A percentile compares a stretch with the other conserved stretches of the same genome.
phyloP scores from a whole-genome alignment of 352 stramenopile species.

The Pythium phragmiticola region DNA sequence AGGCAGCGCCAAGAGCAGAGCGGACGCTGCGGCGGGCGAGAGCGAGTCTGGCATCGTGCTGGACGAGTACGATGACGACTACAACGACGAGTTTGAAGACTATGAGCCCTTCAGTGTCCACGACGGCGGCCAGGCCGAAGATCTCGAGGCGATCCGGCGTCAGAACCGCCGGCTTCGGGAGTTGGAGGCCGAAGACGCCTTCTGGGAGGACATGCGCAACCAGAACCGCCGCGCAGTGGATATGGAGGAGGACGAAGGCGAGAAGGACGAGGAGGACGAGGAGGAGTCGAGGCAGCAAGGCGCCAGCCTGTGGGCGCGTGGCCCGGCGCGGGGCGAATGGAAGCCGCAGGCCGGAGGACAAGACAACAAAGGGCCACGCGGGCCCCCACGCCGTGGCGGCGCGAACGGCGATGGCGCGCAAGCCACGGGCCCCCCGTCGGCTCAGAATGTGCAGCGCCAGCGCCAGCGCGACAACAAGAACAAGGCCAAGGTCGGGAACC shows the following conservation, averaged over 20 bases:
- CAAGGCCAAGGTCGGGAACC: slow-evolving; percentile 80
- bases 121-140: slow-evolving; percentile 28
- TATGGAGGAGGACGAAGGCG: slow-evolving; percentile 19
- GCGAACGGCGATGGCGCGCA: neutral
- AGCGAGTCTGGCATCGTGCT: slow-evolving; percentile 9
- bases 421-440: slow-evolving; percentile 4
- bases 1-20: neutral
- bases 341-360: slow-evolving; percentile 2
- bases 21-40: neutral
- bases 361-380: neutral
- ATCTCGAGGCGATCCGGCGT: slow-evolving; percentile 34
- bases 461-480: slow-evolving; percentile 47
- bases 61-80: slow-evolving; percentile 66
- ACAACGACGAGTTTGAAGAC: slow-evolving; percentile 86
- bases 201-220: slow-evolving; percentile 45
- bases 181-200: slow-evolving; percentile 36
- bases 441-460: slow-evolving; percentile 29
- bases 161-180: slow-evolving; percentile 34
- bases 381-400: neutral
- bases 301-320: slow-evolving; percentile 9
- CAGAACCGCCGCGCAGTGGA: slow-evolving; percentile 29
- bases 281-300: slow-evolving; percentile 17
- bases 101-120: slow-evolving; percentile 46
- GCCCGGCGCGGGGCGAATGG: slow-evolving; percentile 15
- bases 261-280: slow-evolving; percentile 24